Evolutionary conservation across 1,139 yeast species (phyloP).

Genomic region (Waltiozyma sp.): DNA sequence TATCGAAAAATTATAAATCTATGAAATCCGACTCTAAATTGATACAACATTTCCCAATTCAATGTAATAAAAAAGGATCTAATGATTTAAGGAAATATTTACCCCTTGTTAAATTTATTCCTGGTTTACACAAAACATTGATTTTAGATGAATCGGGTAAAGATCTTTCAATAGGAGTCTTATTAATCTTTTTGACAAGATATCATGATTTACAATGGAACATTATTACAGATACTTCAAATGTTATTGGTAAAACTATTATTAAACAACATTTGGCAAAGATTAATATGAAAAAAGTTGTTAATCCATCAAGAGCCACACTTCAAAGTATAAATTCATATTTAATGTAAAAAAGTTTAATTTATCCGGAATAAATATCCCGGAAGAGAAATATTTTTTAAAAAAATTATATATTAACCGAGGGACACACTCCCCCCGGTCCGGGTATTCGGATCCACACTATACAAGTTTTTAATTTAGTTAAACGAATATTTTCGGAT

Average conservation of each 20-base stretch:
- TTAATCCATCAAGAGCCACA: constrained; percentile 71
- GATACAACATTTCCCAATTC: constrained; percentile 19
- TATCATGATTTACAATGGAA: constrained; percentile 35
- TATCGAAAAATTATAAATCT: constrained; percentile 9
- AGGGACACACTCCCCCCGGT: too few relatives aligned
- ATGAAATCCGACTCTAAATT: too few relatives aligned
- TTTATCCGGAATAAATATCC: too few relatives aligned
- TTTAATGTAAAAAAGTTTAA: too few relatives aligned
- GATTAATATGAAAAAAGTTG: constrained; percentile 33
- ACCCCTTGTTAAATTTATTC: constrained; percentile 24
- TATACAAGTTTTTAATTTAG: too few relatives aligned
- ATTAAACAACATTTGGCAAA: constrained; percentile 48
- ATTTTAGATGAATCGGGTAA: constrained; percentile 54
- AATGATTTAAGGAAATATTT: constrained; percentile 37
- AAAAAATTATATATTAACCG: too few relatives aligned
- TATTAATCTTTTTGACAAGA: constrained; percentile 38
- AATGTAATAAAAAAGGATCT: constrained; percentile 52
- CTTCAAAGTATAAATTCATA: constrained; percentile 51
- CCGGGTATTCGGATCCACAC: too few relatives aligned
- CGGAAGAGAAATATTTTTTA: too few relatives aligned
- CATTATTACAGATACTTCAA: constrained; percentile 2
- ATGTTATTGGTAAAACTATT: constrained; percentile 32
- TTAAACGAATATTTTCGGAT: too few relatives aligned
- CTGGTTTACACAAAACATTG: constrained; percentile 19
- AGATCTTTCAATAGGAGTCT: constrained; percentile 56